Conservation (phyloP, 1,284 basidiomycete species). For the Rhodotorula sp. region DNA sequence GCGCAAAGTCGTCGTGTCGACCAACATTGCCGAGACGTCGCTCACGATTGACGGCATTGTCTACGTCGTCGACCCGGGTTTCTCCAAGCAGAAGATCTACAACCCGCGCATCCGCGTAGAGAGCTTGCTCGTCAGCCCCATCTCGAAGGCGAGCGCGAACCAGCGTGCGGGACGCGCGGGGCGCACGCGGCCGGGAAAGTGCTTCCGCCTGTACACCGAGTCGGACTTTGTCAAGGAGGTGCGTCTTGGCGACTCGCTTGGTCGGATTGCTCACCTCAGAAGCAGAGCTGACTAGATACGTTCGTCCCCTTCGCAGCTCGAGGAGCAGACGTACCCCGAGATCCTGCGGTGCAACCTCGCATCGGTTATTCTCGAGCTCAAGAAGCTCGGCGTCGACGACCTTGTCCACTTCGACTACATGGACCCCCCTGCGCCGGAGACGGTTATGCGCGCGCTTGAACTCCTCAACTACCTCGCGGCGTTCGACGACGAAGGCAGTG, state of each 20-base stretch:
- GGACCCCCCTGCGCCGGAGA: constrained; percentile 95
- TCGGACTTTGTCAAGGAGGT: constrained; percentile 88
- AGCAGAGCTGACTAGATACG: background rate
- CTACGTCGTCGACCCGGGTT: constrained; percentile 97
- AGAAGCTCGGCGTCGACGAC: constrained; percentile 75
- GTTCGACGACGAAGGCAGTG: constrained; percentile 84
- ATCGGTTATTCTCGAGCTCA: constrained; percentile 90
- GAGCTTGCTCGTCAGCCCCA: constrained; percentile 87
- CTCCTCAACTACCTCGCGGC: constrained; percentile 89
- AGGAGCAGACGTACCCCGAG: constrained; percentile 96
- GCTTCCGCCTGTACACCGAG: constrained; percentile 95
- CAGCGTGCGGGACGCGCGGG: constrained; percentile 96
- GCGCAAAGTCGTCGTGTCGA: constrained; percentile 91
- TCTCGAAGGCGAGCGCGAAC: constrained; percentile 94
- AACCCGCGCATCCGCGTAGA: constrained; percentile 96
- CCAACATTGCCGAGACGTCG: constrained; percentile 98
- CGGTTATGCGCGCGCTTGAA: constrained; percentile 95
- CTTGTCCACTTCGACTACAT: constrained; percentile 86
- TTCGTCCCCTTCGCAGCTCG: constrained; percentile 57
- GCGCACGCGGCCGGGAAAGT: constrained; percentile 92
- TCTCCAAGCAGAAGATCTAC: constrained; percentile 97
- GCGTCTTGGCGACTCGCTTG: background rate
- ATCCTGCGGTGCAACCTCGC: constrained; percentile 89
- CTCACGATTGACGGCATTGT: constrained; percentile 98
- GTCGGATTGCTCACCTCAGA: no score